Base-by-base conservation (phyloP, 2,329 filamentous ascomycete species). In the Microascus cirrosus region DNA sequence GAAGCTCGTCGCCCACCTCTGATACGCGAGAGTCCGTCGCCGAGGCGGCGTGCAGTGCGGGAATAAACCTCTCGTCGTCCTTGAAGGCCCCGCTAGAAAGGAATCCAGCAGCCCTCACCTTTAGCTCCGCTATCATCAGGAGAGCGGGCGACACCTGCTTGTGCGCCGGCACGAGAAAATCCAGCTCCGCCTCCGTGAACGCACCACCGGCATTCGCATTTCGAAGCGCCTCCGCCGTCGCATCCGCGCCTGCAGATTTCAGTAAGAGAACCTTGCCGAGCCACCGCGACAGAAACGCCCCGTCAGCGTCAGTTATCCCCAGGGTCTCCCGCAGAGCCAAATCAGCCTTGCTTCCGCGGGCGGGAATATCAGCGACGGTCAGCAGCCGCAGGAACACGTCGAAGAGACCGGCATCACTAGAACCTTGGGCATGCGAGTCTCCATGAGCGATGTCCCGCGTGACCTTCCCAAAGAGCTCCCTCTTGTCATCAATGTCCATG, bases 41-140 rank as follows among this genome's bases (percentile, higher is more conserved):
- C 0, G 90, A 86, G 28, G 90, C 86, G 5, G 92, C 91, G 67
- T 89, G 91, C 1, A 97, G 72, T 0, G 90, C 87, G 0, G 93
- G 87, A 13, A 96, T 70, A 64, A 96, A 90, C 35, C 91, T 85
- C 66, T 97, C 89, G 1, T 83, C 73, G 61, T 96, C 90, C 0
- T 76, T 85, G 70, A 99, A 97, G 7, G 92, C 85, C 4, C 90
- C 91, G 66, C 90, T 96, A 2, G 88, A 84, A 22, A 99, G 74
- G 58, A 97, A 84, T 24, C 78, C 82, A 5, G 87, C 78, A 5
- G 83, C 82, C 53, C 84, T 81, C 3, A 64, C 62, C 82, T 64
- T 85, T 75, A 62, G 76, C 71, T 63, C 77, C 65, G 64, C 77
- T 71, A 57, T 62, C 61, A 6, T 71, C 51, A 36, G 39, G 25